Evolutionary conservation across 768 basidiomycete genomes (phyloP), one percentile per base, ranked within the genome.

Genomic region (Lyophyllum decastes): DNA sequence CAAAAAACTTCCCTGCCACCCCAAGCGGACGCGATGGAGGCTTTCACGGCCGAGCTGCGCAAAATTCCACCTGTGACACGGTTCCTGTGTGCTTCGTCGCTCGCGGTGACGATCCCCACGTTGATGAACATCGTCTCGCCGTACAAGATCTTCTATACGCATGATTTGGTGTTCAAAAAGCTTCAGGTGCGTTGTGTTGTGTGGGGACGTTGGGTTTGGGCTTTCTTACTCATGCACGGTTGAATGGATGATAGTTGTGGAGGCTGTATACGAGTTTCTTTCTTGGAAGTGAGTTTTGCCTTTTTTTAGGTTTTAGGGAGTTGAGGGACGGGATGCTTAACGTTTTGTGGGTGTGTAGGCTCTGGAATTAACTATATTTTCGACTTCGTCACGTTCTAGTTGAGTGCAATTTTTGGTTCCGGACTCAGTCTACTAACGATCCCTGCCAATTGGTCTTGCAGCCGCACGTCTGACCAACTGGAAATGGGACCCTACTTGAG

Each of bases 11-110:
- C n/a, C n/a, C n/a, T n/a, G n/a, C 4, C 35, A 38, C 11, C 35
- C 35, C 35, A 38, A 4, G 35, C 35, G 16, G 11, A 38, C 16
- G 16, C 14, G 30, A 84, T 84, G 83, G 73, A 80, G 50, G 73
- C 76, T 17, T 66, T 86, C 35, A 22, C 80, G 2, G 76, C 82
- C 21, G 89, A 93, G 74, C 71, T 94, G 52, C 83, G 78, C 64
- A 93, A 92, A 75, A 90, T 94, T 1, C 92, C 93, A 0, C 88
- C 89, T 33, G 87, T 95, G 35, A 94, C 93, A 5, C 84, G 93
- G 30, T 84, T 87, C 54, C 69, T 92, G 6, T 78, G 83, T 56
- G 75, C 73, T 21, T 88, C 90, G 1, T 82, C 85, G 1, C 66
- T 90, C 2, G 83, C 72, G 0, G 75, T 92, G 38, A 83, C 91